Evolutionary conservation across 2,329 filamentous ascomycete species (phyloP).

Genomic region (Plectosphaerella plurivora): DNA sequence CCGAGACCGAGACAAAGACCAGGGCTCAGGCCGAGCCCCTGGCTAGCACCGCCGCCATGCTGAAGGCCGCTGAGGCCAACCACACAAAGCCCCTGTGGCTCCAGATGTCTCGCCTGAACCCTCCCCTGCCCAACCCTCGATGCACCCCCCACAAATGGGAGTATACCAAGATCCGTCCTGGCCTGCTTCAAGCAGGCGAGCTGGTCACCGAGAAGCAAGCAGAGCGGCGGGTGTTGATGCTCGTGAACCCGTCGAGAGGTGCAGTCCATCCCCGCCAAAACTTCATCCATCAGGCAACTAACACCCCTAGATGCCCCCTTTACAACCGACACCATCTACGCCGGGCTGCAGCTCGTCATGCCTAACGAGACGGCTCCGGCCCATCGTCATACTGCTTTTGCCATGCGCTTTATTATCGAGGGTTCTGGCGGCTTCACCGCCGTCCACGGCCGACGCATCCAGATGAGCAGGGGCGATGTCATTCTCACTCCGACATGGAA

Average conservation of each 20-base stretch:
- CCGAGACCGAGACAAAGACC: background rate
- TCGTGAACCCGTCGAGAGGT: conserved; percentile 27
- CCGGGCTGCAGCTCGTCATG: conserved; percentile 49
- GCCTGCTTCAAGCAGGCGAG: conserved; percentile 24
- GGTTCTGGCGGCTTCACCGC: conserved; percentile 49
- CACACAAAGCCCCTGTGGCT: conserved; percentile 34
- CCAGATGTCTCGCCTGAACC: conserved; percentile 37
- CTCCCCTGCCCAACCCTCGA: conserved; percentile 37
- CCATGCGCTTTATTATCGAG: conserved; percentile 51
- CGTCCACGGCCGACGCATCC: conserved; percentile 42
- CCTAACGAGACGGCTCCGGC: conserved; percentile 47
- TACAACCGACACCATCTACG: conserved; percentile 52
- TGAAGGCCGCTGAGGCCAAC: conserved; percentile 4
- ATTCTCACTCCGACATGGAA: conserved; percentile 52
- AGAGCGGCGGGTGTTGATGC: conserved; percentile 31
- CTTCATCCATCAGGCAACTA: background rate
- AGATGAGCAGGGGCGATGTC: conserved; percentile 46
- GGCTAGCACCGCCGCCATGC: background rate
- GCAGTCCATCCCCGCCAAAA: background rate
- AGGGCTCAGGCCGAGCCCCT: background rate
- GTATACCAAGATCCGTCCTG: conserved; percentile 24
- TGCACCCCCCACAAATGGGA: conserved; percentile 27
- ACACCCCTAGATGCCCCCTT: conserved; percentile 36
- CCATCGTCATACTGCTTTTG: conserved; percentile 50
- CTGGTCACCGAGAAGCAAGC: conserved; percentile 27